Base-by-base conservation (phyloP, 2,329 filamentous ascomycete genomes). In the Atkinsonella hypoxylon region DNA sequence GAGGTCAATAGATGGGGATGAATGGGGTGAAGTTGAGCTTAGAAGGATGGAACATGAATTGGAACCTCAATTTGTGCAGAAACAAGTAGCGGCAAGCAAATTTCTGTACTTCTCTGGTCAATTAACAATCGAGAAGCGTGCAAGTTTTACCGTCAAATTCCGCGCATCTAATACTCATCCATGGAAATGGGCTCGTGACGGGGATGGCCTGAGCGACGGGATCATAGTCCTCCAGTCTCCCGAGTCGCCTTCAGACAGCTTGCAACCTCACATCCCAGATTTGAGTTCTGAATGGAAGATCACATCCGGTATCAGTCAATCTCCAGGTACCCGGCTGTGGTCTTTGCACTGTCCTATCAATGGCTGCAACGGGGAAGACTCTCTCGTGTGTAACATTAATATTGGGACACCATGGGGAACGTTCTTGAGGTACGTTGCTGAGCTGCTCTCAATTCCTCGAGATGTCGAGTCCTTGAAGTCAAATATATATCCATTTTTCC, bases 171-270 rank as follows among this genome's bases (percentile, higher is more conserved):
- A 65, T 26, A 62, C 73, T 20, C 67, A 76, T 30, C 66, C 73
- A 1, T 91, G 87, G 87, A 78, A 74, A 59, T 90, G 86, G 85
- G 75, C 79, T 36, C 78, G 79, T 53, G 79, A 88, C 56, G 76
- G 81, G 53, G 77, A 79, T 49, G 78, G 77, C 1, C 66, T 79
- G 2, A 70, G 70, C 13, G 85, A 91, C 59, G 87, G 85, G 13
- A 66, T 87, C 15, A 65, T 85, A 49, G 70, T 82, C 15, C 44
- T 53, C 53, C 73, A 57, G 61, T 50, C 57, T 57, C 42, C 61
- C 60, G 47, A 55, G 57, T 50, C 54, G 50, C 51, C 53, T 32
- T 60, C 56, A 18, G 67, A 74, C 15, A 64, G 74, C 20, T 60
- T 87, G 12, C 63, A 66, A 8, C 67, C 78, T 49, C 75, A 85